These are phyloP conservation scores for Trichoderma guizhouense DNA, from an alignment of 2,329 filamentous ascomycete species.

Conservation along the genomic window DNA sequence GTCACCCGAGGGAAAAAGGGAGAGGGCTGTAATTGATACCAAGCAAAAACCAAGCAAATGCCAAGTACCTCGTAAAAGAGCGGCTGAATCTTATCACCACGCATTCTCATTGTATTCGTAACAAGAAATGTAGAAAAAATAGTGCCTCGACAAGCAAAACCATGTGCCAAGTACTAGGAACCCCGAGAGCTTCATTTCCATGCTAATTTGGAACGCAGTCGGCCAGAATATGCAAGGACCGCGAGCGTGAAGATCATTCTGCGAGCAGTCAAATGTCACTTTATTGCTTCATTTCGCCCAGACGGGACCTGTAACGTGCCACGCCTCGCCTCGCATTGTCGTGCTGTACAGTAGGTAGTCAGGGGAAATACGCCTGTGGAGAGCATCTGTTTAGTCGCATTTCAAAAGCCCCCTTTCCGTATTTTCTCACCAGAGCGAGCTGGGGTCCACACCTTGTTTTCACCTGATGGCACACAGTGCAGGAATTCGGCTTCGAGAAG, in stretches of 20 bases:
- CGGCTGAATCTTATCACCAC: no score
- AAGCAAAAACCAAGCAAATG: not conserved
- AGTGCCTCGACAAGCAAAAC: not conserved
- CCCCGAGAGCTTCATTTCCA: not conserved
- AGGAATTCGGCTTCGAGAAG: not conserved
- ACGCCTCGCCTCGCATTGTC: not conserved
- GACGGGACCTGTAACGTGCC: not conserved
- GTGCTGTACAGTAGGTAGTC: not conserved
- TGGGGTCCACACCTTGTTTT: not conserved
- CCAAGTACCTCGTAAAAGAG: not conserved
- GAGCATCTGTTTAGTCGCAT: not conserved
- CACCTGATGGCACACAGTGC: not conserved
- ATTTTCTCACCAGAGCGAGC: not conserved
- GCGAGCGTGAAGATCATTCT: not conserved
- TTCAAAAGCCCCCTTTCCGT: not conserved
- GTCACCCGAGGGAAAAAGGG: not conserved
- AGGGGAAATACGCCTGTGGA: not conserved
- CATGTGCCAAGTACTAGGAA: not conserved
- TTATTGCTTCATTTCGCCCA: not conserved
- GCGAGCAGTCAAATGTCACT: not conserved
- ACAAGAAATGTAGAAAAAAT: not conserved
- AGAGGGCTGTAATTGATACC: not conserved
- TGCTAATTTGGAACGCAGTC: not conserved
- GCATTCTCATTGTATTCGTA: not conserved
- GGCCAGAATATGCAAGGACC: not conserved